Conservation (phyloP, 2,329 filamentous ascomycete genomes). For the Fusarium vanettenii region DNA sequence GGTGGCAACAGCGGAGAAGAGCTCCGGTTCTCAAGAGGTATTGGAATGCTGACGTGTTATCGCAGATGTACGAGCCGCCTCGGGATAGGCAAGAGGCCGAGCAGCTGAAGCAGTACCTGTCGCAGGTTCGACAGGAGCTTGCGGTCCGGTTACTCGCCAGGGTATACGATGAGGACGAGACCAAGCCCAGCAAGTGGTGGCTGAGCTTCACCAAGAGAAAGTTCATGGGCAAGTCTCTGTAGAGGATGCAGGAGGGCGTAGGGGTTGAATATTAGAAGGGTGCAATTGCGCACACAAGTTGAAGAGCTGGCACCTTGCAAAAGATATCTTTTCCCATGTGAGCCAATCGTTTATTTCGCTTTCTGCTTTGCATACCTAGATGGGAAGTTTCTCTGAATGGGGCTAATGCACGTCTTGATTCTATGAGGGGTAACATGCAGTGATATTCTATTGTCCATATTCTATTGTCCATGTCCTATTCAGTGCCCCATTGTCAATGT, state of each 20-base stretch:
- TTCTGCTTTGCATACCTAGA: not conserved
- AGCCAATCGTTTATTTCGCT: conserved; percentile 3
- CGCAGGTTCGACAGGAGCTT: conserved; percentile 93
- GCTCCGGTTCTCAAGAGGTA: not conserved
- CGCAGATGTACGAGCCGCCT: conserved; percentile 87
- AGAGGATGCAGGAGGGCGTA: conserved; percentile 37
- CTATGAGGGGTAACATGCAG: conserved; percentile 36
- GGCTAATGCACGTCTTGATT: conserved; percentile 23
- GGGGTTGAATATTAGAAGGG: conserved; percentile 35
- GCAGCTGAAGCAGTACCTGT: conserved; percentile 86
- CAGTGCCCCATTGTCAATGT: not conserved
- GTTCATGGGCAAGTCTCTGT: conserved; percentile 97
- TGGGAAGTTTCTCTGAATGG: conserved; percentile 7
- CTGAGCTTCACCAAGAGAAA: conserved; percentile 98
- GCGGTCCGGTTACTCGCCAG: conserved; percentile 84
- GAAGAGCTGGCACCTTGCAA: conserved; percentile 34
- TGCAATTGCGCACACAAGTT: conserved; percentile 25
- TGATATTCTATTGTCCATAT: conserved; percentile 15
- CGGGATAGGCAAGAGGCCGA: conserved; percentile 90
- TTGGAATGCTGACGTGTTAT: conserved; percentile 12
- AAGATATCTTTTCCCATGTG: conserved; percentile 25
- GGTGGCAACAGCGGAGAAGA: conserved; percentile 28
- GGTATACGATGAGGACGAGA: conserved; percentile 84
- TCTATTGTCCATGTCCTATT: not conserved
- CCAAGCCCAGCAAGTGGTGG: conserved; percentile 90